A percentile compares a stretch with the other conserved stretches of the same genome.
phyloP scores from a whole-genome alignment of 345 rosid genomes.

The Eutrema heterophyllum region DNA sequence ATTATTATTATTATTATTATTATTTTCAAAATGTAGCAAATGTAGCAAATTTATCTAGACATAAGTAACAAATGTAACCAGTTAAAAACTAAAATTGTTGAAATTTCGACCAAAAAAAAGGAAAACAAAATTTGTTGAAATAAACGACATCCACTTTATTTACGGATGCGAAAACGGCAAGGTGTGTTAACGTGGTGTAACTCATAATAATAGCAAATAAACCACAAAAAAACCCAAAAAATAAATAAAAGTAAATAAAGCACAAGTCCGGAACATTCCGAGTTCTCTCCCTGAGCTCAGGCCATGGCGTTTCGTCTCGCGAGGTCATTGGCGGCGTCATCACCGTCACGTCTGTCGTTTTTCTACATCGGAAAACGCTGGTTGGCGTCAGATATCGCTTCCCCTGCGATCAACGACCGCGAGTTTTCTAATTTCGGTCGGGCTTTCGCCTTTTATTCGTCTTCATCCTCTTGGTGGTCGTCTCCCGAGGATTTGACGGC shows the following conservation, averaged over 20 bases:
- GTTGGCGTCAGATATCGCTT: conserved; percentile 8
- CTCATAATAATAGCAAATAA: no score
- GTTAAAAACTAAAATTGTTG: no score
- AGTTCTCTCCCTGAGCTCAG: conserved; percentile 15
- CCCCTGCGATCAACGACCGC: conserved; percentile 1
- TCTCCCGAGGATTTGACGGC: conserved; percentile 28
- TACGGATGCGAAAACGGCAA: neutral
- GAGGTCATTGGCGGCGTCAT: conserved; percentile 32
- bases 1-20: no score
- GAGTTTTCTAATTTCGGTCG: conserved; percentile 23
- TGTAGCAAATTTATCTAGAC: no score
- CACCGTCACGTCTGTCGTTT: neutral
- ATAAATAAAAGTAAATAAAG: no score
- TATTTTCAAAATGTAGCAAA: no score
- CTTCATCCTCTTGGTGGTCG: conserved; percentile 33
- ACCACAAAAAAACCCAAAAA: no score
- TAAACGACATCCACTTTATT: neutral
- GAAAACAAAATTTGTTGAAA: no score
- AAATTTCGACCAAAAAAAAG: no score
- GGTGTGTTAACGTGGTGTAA: neutral
- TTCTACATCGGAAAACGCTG: neutral
- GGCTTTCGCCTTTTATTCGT: conserved; percentile 37
- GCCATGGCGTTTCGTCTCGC: conserved; percentile 33
- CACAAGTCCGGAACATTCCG: neutral
- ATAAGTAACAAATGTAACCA: no score